phyloP scores from a whole-genome alignment of 2,329 filamentous ascomycete genomes.

The Tolypocladium tropicale region DNA sequence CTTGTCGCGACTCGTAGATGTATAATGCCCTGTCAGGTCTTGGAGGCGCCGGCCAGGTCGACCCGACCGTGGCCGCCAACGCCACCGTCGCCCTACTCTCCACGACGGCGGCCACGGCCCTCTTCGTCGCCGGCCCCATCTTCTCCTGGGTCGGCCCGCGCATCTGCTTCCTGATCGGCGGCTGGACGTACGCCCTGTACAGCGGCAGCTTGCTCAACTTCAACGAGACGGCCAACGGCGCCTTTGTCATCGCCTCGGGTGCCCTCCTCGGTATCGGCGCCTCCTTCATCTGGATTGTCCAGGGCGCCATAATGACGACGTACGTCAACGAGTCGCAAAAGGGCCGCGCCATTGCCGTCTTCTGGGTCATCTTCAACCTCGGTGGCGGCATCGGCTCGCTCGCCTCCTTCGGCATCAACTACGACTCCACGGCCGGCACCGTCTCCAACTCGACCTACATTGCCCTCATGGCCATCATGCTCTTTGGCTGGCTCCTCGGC shows the following conservation, averaged over 20 bases:
- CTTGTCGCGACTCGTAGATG: constrained; percentile 23
- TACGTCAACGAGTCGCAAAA: constrained; percentile 24
- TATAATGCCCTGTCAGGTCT: constrained; percentile 35
- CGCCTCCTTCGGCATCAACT: constrained; percentile 24
- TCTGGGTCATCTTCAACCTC: constrained; percentile 37
- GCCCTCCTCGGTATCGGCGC: constrained; percentile 34
- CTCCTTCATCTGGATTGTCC: constrained; percentile 34
- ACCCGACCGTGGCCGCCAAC: constrained; percentile 33
- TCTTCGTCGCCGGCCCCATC: constrained; percentile 33
- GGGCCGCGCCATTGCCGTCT: constrained; percentile 30
- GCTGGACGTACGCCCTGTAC: constrained; percentile 35
- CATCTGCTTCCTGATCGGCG: constrained; percentile 30
- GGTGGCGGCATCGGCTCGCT: constrained; percentile 34
- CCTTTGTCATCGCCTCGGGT: constrained; percentile 33
- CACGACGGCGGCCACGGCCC: constrained; percentile 29
- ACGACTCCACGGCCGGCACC: constrained; percentile 26
- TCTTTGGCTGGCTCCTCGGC: constrained; percentile 35
- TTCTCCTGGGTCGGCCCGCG: constrained; percentile 31
- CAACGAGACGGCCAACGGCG: constrained; percentile 27
- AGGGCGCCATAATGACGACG: constrained; percentile 38
- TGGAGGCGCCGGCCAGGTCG: constrained; percentile 34
- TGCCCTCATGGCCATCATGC: constrained; percentile 37
- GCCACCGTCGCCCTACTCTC: constrained; percentile 32
- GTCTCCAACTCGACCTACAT: constrained; percentile 41
- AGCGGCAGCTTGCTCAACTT: constrained; percentile 32